phyloP scores from a whole-genome alignment of 2,329 filamentous ascomycete species.

The Eurotiales sp. region DNA sequence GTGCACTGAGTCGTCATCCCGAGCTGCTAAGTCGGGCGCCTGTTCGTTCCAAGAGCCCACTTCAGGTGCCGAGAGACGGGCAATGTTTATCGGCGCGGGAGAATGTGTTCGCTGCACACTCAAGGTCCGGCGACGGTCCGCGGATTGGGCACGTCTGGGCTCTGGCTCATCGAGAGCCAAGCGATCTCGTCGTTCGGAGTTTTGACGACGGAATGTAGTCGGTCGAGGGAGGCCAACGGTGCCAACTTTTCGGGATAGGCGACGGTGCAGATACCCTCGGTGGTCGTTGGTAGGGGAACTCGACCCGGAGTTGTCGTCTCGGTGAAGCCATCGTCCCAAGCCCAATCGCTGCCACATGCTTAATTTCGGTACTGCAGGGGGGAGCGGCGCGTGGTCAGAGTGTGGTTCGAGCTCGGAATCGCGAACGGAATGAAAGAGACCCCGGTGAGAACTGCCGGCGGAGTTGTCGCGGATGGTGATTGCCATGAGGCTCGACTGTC shows the following conservation, averaged over 20 bases:
- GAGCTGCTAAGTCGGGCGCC: constrained; percentile 28
- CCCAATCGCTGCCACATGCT: constrained; percentile 46
- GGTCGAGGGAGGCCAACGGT: constrained; percentile 72
- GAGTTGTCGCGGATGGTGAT: constrained; percentile 16
- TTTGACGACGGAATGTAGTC: constrained; percentile 76
- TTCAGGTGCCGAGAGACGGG: constrained; percentile 40
- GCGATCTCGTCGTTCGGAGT: constrained; percentile 73
- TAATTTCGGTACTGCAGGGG: constrained; percentile 26
- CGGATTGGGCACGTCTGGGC: constrained; percentile 64
- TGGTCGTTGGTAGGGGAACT: constrained; percentile 20
- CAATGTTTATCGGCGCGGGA: constrained; percentile 30
- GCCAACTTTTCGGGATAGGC: constrained; percentile 47
- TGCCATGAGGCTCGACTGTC: constrained; percentile 14
- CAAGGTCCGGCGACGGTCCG: constrained; percentile 42
- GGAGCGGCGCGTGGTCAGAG: neutral
- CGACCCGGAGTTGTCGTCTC: constrained; percentile 34
- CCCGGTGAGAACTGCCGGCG: constrained; percentile 12
- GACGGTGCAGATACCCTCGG: constrained; percentile 28
- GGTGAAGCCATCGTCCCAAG: constrained; percentile 38
- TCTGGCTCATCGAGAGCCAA: constrained; percentile 64
- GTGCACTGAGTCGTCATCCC: constrained; percentile 27
- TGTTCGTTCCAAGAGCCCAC: constrained; percentile 34
- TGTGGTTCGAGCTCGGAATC: constrained; percentile 6
- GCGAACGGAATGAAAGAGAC: constrained; percentile 8
- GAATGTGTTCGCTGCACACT: constrained; percentile 44